These are phyloP conservation scores for Penicillium sumatraense DNA, from an alignment of 2,329 filamentous ascomycete species.

Conservation along the genomic window DNA sequence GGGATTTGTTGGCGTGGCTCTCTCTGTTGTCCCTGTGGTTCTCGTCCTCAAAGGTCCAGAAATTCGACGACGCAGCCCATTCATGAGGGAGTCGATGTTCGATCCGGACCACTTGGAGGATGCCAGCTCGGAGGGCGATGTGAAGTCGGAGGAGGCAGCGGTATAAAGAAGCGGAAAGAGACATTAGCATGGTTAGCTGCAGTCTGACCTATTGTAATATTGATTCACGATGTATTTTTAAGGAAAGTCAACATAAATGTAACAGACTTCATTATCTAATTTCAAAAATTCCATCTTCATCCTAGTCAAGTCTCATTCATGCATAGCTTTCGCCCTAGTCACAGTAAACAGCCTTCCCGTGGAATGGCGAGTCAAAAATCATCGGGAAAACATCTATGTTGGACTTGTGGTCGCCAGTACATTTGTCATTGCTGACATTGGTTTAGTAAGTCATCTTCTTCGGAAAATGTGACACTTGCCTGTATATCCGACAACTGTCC, in stretches of 20 bases:
- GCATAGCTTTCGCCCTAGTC: background rate
- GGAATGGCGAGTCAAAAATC: conserved; percentile 4
- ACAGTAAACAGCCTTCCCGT: conserved; percentile 1
- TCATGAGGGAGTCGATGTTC: conserved; percentile 36
- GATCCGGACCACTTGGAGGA: conserved; percentile 6
- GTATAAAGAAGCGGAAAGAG: background rate
- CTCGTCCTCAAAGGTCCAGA: conserved; percentile 46
- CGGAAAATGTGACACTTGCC: background rate
- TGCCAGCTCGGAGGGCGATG: background rate
- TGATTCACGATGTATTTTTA: background rate
- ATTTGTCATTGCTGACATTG: conserved; percentile 1
- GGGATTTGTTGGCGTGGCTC: conserved; percentile 46
- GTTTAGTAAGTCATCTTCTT: too few species aligned
- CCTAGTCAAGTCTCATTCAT: background rate
- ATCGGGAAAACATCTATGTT: background rate
- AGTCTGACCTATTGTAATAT: too few species aligned
- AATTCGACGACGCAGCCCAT: conserved; percentile 39
- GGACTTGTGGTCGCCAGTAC: background rate
- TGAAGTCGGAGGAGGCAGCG: conserved; percentile 1
- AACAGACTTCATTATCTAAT: background rate
- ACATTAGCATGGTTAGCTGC: too few species aligned
- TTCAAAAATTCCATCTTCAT: background rate
- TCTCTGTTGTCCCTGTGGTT: conserved; percentile 47
- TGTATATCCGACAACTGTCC: conserved; percentile 5
- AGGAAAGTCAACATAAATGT: background rate